Percentiles rank a stretch among this genome's conserved stretches.
These are phyloP conservation scores for Porpolomopsis calyptriformis DNA, from an alignment of 768 basidiomycete species.

Conservation along the genomic window DNA sequence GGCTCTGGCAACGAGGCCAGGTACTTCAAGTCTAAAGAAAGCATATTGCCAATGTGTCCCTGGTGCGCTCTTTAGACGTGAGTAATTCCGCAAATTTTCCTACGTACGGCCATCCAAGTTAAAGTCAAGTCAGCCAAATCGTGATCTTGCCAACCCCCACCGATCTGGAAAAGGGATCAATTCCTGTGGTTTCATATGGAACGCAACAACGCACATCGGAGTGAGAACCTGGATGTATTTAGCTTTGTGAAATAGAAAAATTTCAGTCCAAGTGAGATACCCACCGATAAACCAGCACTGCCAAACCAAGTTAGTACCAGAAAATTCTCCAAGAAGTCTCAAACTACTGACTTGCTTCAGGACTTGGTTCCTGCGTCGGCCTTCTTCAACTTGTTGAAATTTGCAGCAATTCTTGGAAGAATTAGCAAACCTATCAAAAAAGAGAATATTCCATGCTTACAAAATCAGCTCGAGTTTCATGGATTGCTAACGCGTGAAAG, in stretches of 20 bases:
- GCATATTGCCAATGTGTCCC: conserved; percentile 46
- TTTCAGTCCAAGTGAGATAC: conserved; percentile 9
- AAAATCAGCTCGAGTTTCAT: conserved; percentile 60
- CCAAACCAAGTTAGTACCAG: neutral
- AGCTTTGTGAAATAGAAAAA: neutral
- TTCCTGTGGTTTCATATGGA: neutral
- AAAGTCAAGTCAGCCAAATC: conserved; percentile 59
- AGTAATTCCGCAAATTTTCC: neutral
- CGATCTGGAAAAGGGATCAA: conserved; percentile 33
- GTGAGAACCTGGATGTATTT: conserved; percentile 22
- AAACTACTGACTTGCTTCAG: conserved; percentile 44
- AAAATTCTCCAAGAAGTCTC: neutral
- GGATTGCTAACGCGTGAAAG: conserved; percentile 60
- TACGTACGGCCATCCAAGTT: conserved; percentile 53
- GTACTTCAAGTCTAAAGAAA: conserved; percentile 49
- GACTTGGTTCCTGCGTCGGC: conserved; percentile 43
- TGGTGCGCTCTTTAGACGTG: conserved; percentile 18
- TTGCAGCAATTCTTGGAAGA: conserved; percentile 43
- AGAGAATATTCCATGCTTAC: conserved; percentile 27
- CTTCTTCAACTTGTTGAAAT: conserved; percentile 47
- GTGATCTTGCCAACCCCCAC: conserved; percentile 59
- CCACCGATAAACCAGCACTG: conserved; percentile 67
- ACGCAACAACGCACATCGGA: conserved; percentile 27
- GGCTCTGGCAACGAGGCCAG: conserved; percentile 40
- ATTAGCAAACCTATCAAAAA: neutral